Conservation (phyloP, 2,329 filamentous ascomycete genomes). For the Neonectria ditissima region DNA sequence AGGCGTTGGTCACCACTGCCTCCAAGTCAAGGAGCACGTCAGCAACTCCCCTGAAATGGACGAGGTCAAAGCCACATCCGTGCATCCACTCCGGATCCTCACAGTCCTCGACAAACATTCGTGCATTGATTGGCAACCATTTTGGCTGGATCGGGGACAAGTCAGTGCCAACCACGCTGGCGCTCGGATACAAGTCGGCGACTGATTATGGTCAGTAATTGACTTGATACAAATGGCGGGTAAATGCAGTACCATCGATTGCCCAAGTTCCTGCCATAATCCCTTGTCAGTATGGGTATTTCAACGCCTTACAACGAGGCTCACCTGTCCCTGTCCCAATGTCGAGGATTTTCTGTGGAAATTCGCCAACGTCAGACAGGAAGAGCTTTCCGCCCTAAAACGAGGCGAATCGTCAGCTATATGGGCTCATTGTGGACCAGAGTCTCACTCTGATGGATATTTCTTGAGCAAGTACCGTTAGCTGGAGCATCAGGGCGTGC, state of each 20-base stretch:
- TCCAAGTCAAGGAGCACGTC: constrained; percentile 63
- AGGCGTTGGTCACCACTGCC: constrained; percentile 57
- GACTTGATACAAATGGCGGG: constrained; percentile 2
- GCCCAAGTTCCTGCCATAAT: constrained; percentile 60
- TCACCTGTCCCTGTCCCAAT: constrained; percentile 63
- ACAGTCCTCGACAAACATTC: constrained; percentile 72
- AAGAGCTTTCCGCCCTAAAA: constrained; percentile 54
- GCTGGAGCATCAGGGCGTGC: constrained; percentile 59
- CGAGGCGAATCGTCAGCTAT: constrained; percentile 11
- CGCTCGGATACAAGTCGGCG: constrained; percentile 56
- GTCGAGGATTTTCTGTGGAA: constrained; percentile 59
- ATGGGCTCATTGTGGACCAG: neutral
- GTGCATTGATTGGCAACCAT: constrained; percentile 69
- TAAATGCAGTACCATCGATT: constrained; percentile 55
- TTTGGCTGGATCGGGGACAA: constrained; percentile 60
- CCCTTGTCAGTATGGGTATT: constrained; percentile 18
- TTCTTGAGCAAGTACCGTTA: constrained; percentile 48
- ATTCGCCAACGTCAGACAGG: constrained; percentile 53
- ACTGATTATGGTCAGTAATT: constrained; percentile 42
- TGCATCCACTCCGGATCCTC: constrained; percentile 67
- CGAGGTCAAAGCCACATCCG: constrained; percentile 66
- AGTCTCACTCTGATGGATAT: constrained; percentile 1
- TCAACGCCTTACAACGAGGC: constrained; percentile 14
- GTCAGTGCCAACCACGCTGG: constrained; percentile 56
- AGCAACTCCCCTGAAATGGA: constrained; percentile 64